Percentiles rank a stretch among this genome's conserved stretches.
Evolutionary conservation across 768 basidiomycete species (phyloP).

Genomic region (Pleurotus citrinopileatus): DNA sequence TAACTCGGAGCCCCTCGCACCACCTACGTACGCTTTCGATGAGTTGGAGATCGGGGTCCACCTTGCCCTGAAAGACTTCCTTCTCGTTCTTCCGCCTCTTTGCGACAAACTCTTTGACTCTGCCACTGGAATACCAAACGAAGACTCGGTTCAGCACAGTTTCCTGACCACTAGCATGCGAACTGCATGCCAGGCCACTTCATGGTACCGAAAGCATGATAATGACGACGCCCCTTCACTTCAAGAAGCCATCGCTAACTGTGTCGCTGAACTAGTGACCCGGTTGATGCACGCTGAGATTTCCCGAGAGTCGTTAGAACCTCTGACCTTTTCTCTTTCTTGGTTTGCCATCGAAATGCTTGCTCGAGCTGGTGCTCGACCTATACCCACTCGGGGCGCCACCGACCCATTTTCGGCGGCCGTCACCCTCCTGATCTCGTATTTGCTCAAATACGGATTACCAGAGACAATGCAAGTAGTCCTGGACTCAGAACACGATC

Average conservation of each 20-base stretch:
- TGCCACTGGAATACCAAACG: conserved; percentile 32
- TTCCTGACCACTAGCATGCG: conserved; percentile 41
- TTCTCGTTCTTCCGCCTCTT: conserved; percentile 40
- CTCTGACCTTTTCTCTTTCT: conserved; percentile 39
- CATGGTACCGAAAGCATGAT: conserved; percentile 35
- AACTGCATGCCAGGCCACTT: conserved; percentile 41
- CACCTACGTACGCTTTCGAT: conserved; percentile 28
- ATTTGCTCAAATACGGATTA: conserved; percentile 55
- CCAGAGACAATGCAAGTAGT: conserved; percentile 41
- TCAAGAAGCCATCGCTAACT: conserved; percentile 29
- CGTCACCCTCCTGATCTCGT: conserved; percentile 38
- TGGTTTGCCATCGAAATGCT: conserved; percentile 69
- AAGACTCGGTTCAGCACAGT: conserved; percentile 22
- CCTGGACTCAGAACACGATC: conserved; percentile 22
- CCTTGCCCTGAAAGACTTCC: conserved; percentile 43
- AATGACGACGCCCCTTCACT: conserved; percentile 29
- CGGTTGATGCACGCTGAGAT: conserved; percentile 34
- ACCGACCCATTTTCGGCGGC: conserved; percentile 23
- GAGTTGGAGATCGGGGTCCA: conserved; percentile 42
- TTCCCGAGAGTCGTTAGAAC: conserved; percentile 28
- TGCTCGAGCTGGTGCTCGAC: conserved; percentile 29
- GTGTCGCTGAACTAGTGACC: conserved; percentile 34
- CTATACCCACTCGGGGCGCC: conserved; percentile 16
- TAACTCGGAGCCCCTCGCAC: conserved; percentile 23
- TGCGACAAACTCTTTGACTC: conserved; percentile 42